A percentile compares a stretch with the other conserved stretches of the same genome.
Evolutionary conservation across 2,329 filamentous ascomycete genomes (phyloP).

Genomic region (Tympanopsis confertula): DNA sequence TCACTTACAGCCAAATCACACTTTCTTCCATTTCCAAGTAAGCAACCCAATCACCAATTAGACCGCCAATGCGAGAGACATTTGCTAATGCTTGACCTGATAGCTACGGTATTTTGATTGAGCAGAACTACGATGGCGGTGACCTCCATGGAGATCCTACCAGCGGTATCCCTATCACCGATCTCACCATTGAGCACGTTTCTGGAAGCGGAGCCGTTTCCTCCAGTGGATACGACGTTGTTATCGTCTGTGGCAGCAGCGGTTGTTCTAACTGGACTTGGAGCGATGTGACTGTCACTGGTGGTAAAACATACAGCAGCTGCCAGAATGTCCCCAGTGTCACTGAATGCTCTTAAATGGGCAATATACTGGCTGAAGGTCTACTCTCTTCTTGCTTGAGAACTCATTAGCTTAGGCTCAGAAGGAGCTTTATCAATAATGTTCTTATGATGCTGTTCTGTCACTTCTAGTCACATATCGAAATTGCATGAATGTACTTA

Average conservation of each 20-base stretch:
- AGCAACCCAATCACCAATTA: slow-evolving; percentile 24
- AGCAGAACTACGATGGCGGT: slow-evolving; percentile 35
- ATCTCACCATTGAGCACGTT: slow-evolving; percentile 28
- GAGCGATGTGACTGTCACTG: slow-evolving; percentile 33
- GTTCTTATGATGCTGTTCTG: too few species aligned
- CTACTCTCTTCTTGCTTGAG: not conserved
- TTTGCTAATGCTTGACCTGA: slow-evolving; percentile 12
- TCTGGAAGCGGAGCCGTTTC: slow-evolving; percentile 24
- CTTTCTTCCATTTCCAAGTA: slow-evolving; percentile 27
- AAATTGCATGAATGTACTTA: too few species aligned
- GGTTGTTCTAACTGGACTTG: slow-evolving; percentile 41
- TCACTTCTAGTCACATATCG: too few species aligned
- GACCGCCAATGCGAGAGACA: slow-evolving; percentile 29
- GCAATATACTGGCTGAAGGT: not conserved
- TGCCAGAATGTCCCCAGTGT: slow-evolving; percentile 26
- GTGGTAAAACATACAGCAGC: slow-evolving; percentile 29
- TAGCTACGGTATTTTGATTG: slow-evolving; percentile 24
- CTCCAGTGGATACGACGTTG: slow-evolving; percentile 26
- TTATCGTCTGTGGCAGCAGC: slow-evolving; percentile 39
- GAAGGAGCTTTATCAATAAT: too few species aligned
- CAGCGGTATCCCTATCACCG: slow-evolving; percentile 39
- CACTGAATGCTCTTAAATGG: slow-evolving; percentile 14
- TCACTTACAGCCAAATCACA: slow-evolving; percentile 30
- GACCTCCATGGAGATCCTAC: slow-evolving; percentile 29
- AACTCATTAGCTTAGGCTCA: too few species aligned